phyloP scores from a whole-genome alignment of 805 yeast genomes.

The Saccharomycopsis guyanensis region DNA sequence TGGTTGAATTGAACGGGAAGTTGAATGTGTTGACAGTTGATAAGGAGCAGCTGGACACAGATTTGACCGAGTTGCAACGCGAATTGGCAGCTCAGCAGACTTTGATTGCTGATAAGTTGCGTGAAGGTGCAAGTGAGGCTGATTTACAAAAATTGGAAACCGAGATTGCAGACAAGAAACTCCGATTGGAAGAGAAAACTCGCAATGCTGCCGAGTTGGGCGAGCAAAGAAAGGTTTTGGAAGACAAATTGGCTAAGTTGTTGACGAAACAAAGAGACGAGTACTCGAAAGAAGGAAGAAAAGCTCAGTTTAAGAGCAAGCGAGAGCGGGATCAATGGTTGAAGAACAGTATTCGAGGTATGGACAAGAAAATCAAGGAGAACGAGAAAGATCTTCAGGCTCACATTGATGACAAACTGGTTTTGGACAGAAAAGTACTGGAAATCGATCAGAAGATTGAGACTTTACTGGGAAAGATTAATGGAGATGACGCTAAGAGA shows the following conservation, averaged over 20 bases:
- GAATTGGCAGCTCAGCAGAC: conserved; percentile 44
- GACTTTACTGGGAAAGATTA: conserved; percentile 31
- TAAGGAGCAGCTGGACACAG: conserved; percentile 42
- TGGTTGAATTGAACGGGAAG: conserved; percentile 40
- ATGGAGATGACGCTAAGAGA: conserved; percentile 29
- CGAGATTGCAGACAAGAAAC: conserved; percentile 21
- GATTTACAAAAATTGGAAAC: conserved; percentile 24
- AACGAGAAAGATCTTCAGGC: conserved; percentile 25
- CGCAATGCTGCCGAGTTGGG: conserved; percentile 38
- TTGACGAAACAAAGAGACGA: conserved; percentile 50
- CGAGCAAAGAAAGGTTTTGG: conserved; percentile 34
- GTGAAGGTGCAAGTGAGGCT: conserved; percentile 24
- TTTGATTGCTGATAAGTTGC: conserved; percentile 35
- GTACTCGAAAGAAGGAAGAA: conserved; percentile 65
- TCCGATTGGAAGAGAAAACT: conserved; percentile 26
- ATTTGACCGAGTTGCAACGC: conserved; percentile 41
- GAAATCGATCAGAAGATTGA: conserved; percentile 28
- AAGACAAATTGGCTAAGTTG: conserved; percentile 33
- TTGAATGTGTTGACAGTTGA: conserved; percentile 51
- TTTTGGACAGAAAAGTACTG: conserved; percentile 22
- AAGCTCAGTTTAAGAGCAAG: conserved; percentile 46
- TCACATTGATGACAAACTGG: conserved; percentile 12
- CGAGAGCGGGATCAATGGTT: conserved; percentile 67
- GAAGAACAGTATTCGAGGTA: conserved; percentile 37
- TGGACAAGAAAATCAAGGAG: conserved; percentile 28